Percentiles rank a stretch among this genome's conserved stretches.
phyloP scores from a whole-genome alignment of 208 protist genomes.

The Trypanosoma cruzi region DNA sequence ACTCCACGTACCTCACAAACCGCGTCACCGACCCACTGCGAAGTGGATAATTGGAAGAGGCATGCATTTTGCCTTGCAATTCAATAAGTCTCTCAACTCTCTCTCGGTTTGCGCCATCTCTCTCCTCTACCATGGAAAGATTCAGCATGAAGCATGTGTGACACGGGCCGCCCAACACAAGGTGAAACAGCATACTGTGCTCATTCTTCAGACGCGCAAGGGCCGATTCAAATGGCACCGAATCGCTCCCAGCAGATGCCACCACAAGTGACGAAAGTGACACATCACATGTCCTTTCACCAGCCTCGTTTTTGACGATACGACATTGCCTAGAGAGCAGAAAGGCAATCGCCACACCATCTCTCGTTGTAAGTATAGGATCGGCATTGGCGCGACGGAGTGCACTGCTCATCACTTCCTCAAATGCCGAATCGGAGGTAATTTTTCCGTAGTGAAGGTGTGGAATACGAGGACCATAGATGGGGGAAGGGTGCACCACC shows the following conservation, averaged over 20 bases:
- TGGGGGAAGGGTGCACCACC: slow-evolving; percentile 68
- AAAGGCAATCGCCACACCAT: slow-evolving; percentile 56
- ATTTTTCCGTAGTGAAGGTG: slow-evolving; percentile 61
- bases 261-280: slow-evolving; percentile 75
- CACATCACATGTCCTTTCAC: slow-evolving; percentile 52
- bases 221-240: slow-evolving; percentile 50
- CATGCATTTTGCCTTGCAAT: slow-evolving; percentile 51
- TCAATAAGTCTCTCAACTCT: slow-evolving; percentile 38
- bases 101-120: too few relatives aligned
- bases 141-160: slow-evolving; percentile 77
- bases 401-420: slow-evolving; percentile 50
- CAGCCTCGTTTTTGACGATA: slow-evolving; percentile 35
- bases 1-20: slow-evolving; percentile 74
- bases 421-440: slow-evolving; percentile 44
- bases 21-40: slow-evolving; percentile 75
- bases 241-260: slow-evolving; percentile 51
- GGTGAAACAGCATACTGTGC: slow-evolving; percentile 71
- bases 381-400: slow-evolving; percentile 43
- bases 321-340: slow-evolving; percentile 59
- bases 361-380: slow-evolving; percentile 40
- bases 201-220: slow-evolving; percentile 43
- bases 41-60: slow-evolving; percentile 65
- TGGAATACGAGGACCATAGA: slow-evolving; percentile 69
- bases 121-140: slow-evolving; percentile 26
- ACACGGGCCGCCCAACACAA: slow-evolving; percentile 68